phyloP scores from a whole-genome alignment of 2,329 filamentous ascomycete genomes.

The Arthrobotrys musiformis region DNA sequence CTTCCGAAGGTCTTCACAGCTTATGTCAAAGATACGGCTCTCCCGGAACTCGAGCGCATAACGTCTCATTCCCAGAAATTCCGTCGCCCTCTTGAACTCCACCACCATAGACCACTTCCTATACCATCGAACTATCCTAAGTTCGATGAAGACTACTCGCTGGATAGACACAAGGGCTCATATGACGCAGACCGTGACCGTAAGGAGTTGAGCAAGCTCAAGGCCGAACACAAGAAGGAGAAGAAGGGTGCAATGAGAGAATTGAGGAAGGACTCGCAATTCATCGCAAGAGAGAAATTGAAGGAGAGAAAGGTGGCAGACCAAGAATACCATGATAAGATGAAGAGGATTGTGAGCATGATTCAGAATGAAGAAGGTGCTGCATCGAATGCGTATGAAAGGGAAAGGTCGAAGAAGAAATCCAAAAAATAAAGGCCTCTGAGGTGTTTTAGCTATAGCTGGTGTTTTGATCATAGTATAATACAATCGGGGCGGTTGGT shows the following conservation, averaged over 20 bases:
- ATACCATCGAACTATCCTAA: constrained; percentile 91
- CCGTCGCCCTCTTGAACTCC: constrained; percentile 84
- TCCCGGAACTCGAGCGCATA: constrained; percentile 38
- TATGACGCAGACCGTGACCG: constrained; percentile 96
- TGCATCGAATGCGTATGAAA: constrained; percentile 88
- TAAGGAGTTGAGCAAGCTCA: constrained; percentile 82
- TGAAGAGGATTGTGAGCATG: constrained; percentile 88
- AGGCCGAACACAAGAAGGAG: constrained; percentile 92
- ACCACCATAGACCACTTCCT: constrained; percentile 86
- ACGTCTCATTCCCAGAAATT: constrained; percentile 69
- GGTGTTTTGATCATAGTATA: not conserved
- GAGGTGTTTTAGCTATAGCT: not conserved
- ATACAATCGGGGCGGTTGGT: not conserved
- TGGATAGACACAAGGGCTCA: constrained; percentile 76
- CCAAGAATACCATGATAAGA: constrained; percentile 95
- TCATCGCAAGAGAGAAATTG: constrained; percentile 89
- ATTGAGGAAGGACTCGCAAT: constrained; percentile 92
- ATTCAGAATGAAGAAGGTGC: constrained; percentile 93
- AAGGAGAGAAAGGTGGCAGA: constrained; percentile 93
- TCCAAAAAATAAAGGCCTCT: constrained; percentile 66
- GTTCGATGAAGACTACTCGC: constrained; percentile 95
- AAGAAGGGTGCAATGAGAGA: constrained; percentile 94
- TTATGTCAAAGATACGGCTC: constrained; percentile 33
- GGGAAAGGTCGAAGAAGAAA: constrained; percentile 81
- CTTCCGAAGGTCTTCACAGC: constrained; percentile 23